A percentile compares a stretch with the other conserved stretches of the same genome.
phyloP scores from a whole-genome alignment of 1,284 basidiomycete species.

The Takashimella koratensis region DNA sequence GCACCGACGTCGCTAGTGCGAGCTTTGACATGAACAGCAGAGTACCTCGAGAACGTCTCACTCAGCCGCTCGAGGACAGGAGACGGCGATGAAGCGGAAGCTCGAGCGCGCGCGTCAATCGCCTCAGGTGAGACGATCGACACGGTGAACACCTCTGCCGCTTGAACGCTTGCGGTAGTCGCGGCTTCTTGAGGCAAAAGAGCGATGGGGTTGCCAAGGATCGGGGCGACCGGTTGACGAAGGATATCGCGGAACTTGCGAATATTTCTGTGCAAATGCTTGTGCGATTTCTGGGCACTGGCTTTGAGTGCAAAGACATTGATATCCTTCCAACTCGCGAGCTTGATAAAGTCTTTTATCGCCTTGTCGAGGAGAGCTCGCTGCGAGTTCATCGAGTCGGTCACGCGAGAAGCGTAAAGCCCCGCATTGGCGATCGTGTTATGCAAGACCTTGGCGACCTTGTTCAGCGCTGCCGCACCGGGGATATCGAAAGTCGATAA shows the following conservation, averaged over 20 bases:
- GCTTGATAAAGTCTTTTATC: slow-evolving; percentile 78
- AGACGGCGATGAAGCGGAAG: slow-evolving; percentile 9
- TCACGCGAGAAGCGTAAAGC: slow-evolving; percentile 60
- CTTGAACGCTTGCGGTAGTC: slow-evolving; percentile 2
- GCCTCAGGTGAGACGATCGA: slow-evolving; percentile 7
- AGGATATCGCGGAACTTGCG: slow-evolving; percentile 89
- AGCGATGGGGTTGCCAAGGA: slow-evolving; percentile 34
- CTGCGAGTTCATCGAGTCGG: slow-evolving; percentile 58
- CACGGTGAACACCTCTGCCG: slow-evolving; percentile 8
- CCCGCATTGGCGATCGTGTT: slow-evolving; percentile 65
- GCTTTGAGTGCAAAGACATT: slow-evolving; percentile 92
- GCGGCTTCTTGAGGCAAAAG: slow-evolving; percentile 32
- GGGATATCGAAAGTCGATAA: slow-evolving; percentile 41
- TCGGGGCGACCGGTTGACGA: slow-evolving; percentile 61
- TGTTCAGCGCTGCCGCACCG: slow-evolving; percentile 44
- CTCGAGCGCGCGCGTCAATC: slow-evolving; percentile 9
- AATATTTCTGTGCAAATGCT: slow-evolving; percentile 84
- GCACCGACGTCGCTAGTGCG: slow-evolving; percentile 16
- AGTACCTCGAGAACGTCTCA: slow-evolving; percentile 39
- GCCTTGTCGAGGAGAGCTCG: slow-evolving; percentile 71
- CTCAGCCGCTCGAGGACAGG: slow-evolving; percentile 26
- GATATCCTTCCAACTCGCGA: slow-evolving; percentile 97
- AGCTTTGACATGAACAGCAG: slow-evolving; percentile 34
- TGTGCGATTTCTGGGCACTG: slow-evolving; percentile 87
- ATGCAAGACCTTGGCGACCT: slow-evolving; percentile 61